Evolutionary conservation across 805 yeast genomes (phyloP), one percentile per base, ranked within the genome.

Genomic region (Saturnispora zaruensis): DNA sequence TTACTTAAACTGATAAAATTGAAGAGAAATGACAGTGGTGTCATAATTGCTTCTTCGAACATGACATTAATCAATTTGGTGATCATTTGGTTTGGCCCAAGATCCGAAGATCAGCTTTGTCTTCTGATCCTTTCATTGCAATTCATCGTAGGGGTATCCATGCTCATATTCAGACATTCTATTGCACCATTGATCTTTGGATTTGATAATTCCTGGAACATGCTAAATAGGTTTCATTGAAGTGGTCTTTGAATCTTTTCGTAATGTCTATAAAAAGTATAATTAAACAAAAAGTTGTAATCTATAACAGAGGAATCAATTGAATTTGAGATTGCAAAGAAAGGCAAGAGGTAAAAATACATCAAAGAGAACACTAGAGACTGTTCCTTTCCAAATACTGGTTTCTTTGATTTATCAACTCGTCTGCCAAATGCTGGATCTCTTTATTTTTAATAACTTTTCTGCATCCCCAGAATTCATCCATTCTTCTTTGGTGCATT

Each of bases 131-230:
- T 93, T 58, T 57, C 58, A 0, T 56, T 81, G 13, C 98, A 93
- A 64, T 77, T 86, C 42, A 45, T 65, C 0, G 63, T 83, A 44
- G 97, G 98, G 0, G 51, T 87, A 4, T 25, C 65, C 2, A 87
- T 91, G 64, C 71, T 91, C 5, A 62, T 76, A 1, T 76, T 78
- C 9, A 79, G 99, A 64, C 98, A 93, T 66, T 76, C 88, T 1
- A 69, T 88, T 13, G 98, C 96, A 0, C 85, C 88, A 1, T 71
- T 91, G 71, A 65, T 91, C 21, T 93, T 90, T 67, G 97, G 96
- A 7, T 81, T 82, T 56, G 98, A 93, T 65, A 93, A 93, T 62
- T 70, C 87, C 6, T 63, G 66, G 67, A 63, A 60, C 49, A 65
- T 66, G 69, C 47, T 65, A 24, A 59, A 61, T 54, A 61, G 67